These are phyloP conservation scores for Centaurea solstitialis DNA, from an alignment of 129 eudicot species.

Conservation along the genomic window DNA sequence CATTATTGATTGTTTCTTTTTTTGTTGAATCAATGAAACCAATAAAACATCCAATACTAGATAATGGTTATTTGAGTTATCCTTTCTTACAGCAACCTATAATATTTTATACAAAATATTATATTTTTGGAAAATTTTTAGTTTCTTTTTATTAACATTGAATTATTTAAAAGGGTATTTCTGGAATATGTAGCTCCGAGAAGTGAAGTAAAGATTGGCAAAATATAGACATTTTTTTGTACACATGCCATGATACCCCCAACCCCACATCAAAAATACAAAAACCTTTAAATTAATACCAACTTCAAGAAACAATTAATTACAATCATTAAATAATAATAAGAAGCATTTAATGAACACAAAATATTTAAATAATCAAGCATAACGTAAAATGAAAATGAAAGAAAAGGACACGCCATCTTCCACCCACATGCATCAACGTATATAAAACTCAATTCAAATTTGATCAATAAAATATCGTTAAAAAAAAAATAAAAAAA, in stretches of 20 bases:
- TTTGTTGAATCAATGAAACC: no score
- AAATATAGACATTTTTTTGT: not conserved
- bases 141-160: not conserved
- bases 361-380: not conserved
- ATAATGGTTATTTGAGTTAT: no score
- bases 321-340: not conserved
- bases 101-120: no score
- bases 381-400: not conserved
- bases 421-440: constrained; percentile 12
- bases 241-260: not conserved
- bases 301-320: no score
- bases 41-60: no score
- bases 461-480: not conserved
- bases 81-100: no score
- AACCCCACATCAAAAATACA: not conserved
- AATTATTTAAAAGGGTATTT: not conserved
- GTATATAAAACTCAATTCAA: not conserved
- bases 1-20: no score
- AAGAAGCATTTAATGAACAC: not conserved
- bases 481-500: not conserved
- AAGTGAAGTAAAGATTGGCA: not conserved
- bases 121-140: no score
- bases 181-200: not conserved
- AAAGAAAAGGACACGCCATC: constrained; percentile 14
- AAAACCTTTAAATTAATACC: not conserved